A percentile compares a stretch with the other conserved stretches of the same genome.
Evolutionary conservation across 495 filamentous ascomycete genomes (phyloP).

Genomic region (Lophiotrema nucula): DNA sequence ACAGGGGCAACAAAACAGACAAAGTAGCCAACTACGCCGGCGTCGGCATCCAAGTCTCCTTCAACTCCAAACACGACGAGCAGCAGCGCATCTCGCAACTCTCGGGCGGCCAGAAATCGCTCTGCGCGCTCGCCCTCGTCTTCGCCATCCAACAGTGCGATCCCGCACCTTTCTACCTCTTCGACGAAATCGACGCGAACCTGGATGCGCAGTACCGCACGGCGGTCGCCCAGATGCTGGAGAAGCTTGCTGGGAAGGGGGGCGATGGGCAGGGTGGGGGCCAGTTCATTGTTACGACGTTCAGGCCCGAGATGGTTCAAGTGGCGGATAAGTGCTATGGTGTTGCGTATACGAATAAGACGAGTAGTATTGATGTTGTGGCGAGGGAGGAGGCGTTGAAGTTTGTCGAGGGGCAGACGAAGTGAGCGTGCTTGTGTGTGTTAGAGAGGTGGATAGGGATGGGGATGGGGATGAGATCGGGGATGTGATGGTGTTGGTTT

Average conservation of each 20-base stretch:
- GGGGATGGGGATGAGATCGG: no score
- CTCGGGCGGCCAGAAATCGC: constrained; percentile 96
- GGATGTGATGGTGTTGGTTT: no score
- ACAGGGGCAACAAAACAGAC: constrained; percentile 42
- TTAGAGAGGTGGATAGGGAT: no score
- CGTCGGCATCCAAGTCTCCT: constrained; percentile 96
- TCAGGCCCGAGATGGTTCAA: constrained; percentile 92
- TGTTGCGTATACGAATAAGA: constrained; percentile 90
- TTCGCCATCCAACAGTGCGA: constrained; percentile 99
- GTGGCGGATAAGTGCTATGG: constrained; percentile 98
- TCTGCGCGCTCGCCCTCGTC: constrained; percentile 91
- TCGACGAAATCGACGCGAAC: constrained; percentile 98
- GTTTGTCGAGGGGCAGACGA: constrained; percentile 86
- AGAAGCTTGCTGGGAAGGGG: constrained; percentile 38
- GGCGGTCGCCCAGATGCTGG: constrained; percentile 83
- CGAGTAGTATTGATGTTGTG: constrained; percentile 85
- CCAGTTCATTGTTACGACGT: constrained; percentile 79
- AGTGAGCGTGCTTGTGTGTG: no score
- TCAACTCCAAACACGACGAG: constrained; percentile 97
- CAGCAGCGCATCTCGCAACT: constrained; percentile 98
- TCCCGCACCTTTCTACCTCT: constrained; percentile 96
- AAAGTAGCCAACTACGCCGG: constrained; percentile 95
- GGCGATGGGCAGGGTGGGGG: constrained; percentile 39
- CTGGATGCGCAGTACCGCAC: constrained; percentile 96
- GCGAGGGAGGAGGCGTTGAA: constrained; percentile 81